These are phyloP conservation scores for Podospora conica DNA, from an alignment of 495 filamentous ascomycete species.

Conservation along the genomic window DNA sequence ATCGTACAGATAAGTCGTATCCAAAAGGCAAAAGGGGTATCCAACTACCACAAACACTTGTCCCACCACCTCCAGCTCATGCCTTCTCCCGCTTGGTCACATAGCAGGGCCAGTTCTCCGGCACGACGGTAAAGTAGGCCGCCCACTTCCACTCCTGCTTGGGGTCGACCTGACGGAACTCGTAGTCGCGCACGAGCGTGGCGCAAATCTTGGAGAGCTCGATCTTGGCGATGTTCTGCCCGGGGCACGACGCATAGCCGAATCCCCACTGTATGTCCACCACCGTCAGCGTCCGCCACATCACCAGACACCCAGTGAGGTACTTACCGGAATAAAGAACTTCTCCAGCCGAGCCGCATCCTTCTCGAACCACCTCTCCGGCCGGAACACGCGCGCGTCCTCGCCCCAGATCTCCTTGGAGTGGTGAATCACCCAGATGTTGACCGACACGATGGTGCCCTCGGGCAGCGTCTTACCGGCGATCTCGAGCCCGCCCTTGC, in stretches of 20 bases:
- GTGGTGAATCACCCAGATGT: slow-evolving; percentile 41
- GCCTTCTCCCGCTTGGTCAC: slow-evolving; percentile 9
- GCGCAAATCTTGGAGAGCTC: slow-evolving; percentile 43
- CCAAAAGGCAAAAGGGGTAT: neutral
- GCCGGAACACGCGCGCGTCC: slow-evolving; percentile 36
- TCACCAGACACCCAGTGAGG: neutral
- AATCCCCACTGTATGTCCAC: slow-evolving; percentile 33
- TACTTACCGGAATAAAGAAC: slow-evolving; percentile 21
- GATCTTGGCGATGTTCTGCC: slow-evolving; percentile 40
- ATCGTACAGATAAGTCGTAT: neutral
- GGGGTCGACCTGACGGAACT: slow-evolving; percentile 37
- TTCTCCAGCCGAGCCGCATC: slow-evolving; percentile 29
- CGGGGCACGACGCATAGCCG: slow-evolving; percentile 41
- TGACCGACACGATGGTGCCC: slow-evolving; percentile 38
- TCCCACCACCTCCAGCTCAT: neutral
- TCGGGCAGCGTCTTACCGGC: slow-evolving; percentile 12
- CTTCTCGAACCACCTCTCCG: slow-evolving; percentile 35
- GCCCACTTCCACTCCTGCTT: slow-evolving; percentile 37
- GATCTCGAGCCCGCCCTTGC: slow-evolving; percentile 39
- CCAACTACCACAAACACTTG: neutral
- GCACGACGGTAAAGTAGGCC: slow-evolving; percentile 34
- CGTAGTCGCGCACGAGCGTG: slow-evolving; percentile 40
- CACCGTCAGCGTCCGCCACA: neutral
- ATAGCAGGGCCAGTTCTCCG: slow-evolving; percentile 36
- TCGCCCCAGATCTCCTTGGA: slow-evolving; percentile 25